Percentiles rank a stretch among this genome's conserved stretches.
phyloP scores from a whole-genome alignment of 108 stramenopile genomes.

The Stephanodiscus triporus region DNA sequence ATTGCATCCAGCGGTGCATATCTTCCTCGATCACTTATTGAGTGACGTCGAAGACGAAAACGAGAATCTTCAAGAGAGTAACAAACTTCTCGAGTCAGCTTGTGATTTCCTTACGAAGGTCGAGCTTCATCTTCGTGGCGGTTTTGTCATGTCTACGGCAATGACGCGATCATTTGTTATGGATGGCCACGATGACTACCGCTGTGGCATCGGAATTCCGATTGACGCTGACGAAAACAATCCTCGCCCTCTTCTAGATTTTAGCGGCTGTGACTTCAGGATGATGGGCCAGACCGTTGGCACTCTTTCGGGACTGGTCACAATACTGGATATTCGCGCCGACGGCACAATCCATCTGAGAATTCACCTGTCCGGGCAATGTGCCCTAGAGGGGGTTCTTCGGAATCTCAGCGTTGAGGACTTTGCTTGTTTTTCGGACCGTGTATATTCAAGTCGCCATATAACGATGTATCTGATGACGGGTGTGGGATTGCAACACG shows the following conservation, averaged over 20 bases:
- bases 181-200: not conserved
- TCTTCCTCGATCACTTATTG: conserved; percentile 3
- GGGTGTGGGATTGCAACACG: not conserved
- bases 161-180: not conserved
- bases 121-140: conserved; percentile 2
- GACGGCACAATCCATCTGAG: not conserved
- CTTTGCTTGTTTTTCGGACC: not conserved
- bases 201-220: not conserved
- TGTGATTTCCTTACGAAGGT: not conserved
- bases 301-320: not conserved
- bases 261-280: not conserved
- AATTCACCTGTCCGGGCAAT: not conserved
- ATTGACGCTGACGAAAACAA: not conserved
- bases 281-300: not conserved
- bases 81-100: not conserved
- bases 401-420: not conserved
- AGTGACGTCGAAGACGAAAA: not conserved
- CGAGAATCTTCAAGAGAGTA: not conserved
- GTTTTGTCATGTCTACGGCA: not conserved
- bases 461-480: not conserved
- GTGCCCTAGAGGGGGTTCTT: not conserved
- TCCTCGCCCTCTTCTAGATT: not conserved
- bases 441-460: not conserved
- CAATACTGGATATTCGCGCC: not conserved
- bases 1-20: conserved; percentile 1